Base-by-base conservation (phyloP, 352 stramenopile genomes). In the Globisporangium paroecandrum region DNA sequence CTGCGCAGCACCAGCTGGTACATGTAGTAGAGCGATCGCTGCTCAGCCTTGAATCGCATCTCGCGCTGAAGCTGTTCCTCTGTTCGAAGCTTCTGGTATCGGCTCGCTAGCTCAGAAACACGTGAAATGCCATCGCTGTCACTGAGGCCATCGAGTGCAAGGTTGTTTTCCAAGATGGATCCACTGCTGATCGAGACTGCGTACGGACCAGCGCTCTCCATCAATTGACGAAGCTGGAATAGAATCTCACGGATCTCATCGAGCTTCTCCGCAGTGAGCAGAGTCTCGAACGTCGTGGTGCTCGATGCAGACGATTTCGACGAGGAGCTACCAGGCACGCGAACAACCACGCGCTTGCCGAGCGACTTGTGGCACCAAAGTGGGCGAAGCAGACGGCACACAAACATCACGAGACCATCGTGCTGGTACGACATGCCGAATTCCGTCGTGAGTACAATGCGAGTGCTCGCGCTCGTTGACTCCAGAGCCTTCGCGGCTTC, bases 371-470 rank as follows among this genome's bases (percentile, higher is more conserved):
- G 65, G 32, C 76, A 81, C 88, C 88, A 96, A 3, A 96, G 64
- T 2, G 88, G 88, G 5, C 88, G 82, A 27, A 96, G 71, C n/a
- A 94, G 68, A n/a, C 88, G 86, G 15, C 72, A 83, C n/a, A 91
- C 64, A 58, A 96, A 96, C 51, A 89, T 81, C 4, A 92, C 77
- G 27, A 96, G 75, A 55, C 85, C 88, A 58, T 96, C 87, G 68
- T 96, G 88, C 62, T 96, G 87, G 65, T 90, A 93, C 22, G 88
- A 94, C 83, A 96, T 93, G 63, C 79, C 82, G 67, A 94, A 92
- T 59, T 96, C 88, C 1, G 88, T 93, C 3, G 83, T 94, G 60
- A 96, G 73, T 49, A 96, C 85, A 66, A 96, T 93, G 10, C 88
- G 81, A 10, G 85, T 93, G 56, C 76, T 90, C 13, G 63, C 62